Conservation (phyloP, 257 asterid species). For the Capsicum baccatum region DNA sequence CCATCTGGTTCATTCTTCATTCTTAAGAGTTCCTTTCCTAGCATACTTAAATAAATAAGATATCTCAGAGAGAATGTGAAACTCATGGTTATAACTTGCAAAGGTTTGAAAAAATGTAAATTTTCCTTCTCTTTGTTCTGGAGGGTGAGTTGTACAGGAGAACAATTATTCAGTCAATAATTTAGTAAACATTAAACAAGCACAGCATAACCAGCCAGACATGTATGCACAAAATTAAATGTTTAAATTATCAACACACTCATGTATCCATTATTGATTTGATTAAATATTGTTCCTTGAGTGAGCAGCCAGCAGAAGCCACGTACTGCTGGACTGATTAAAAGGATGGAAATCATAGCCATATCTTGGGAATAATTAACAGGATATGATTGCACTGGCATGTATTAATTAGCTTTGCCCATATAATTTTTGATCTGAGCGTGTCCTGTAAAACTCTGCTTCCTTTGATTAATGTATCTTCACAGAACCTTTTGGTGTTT, state of each 20-base stretch:
- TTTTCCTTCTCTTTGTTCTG: not conserved
- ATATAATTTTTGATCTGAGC: not conserved
- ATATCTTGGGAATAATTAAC: not conserved
- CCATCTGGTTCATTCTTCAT: not conserved
- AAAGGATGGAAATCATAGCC: slow-evolving; percentile 14
- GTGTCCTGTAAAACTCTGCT: not conserved
- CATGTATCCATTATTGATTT: slow-evolving; percentile 1
- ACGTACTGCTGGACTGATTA: not conserved
- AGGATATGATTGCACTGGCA: slow-evolving; percentile 2
- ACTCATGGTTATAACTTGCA: not conserved
- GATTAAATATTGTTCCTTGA: not conserved
- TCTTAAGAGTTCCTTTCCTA: not conserved
- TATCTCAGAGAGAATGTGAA: slow-evolving; percentile 11
- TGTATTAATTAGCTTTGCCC: not conserved
- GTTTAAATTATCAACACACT: not conserved
- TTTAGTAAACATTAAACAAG: slow-evolving; percentile 22
- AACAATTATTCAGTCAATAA: not conserved
- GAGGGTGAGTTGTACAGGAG: slow-evolving; percentile 16
- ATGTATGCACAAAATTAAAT: slow-evolving; percentile 13
- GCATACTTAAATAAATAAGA: not conserved
- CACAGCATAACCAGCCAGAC: slow-evolving; percentile 13
- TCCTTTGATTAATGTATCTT: slow-evolving; percentile 22
- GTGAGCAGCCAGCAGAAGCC: not conserved
- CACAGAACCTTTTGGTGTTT: slow-evolving; percentile 29
- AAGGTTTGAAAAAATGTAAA: slow-evolving; percentile 9